Conservation (phyloP, 1,139 yeast species). For the Scheffersomyces parashehatae region DNA sequence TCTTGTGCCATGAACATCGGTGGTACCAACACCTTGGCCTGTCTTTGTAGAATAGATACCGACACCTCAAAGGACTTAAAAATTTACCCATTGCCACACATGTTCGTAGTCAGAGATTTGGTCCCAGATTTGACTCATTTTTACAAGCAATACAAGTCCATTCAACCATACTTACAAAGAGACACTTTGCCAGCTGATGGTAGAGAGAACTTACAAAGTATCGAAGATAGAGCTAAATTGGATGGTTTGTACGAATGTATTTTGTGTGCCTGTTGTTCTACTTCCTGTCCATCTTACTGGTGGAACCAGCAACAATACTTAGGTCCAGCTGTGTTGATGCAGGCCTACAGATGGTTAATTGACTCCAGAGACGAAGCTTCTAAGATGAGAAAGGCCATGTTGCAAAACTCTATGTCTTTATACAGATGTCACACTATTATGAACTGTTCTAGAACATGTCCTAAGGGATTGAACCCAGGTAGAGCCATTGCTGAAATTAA, state of each 20-base stretch:
- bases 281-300: constrained; percentile 99
- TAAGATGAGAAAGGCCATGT: constrained; percentile 76
- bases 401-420: constrained; percentile 95
- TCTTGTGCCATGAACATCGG: constrained; percentile 99
- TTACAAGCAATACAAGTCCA: constrained; percentile 97
- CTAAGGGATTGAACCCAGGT: constrained; percentile 99
- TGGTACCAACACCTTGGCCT: constrained; percentile 94
- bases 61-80: constrained; percentile 74
- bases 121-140: constrained; percentile 98
- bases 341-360: constrained; percentile 97
- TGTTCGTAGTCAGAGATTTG: constrained; percentile 95
- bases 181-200: constrained; percentile 82
- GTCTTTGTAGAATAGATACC: constrained; percentile 90
- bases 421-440: constrained; percentile 99
- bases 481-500: constrained; percentile 95
- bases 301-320: constrained; percentile 99
- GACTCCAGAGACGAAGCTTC: constrained; percentile 96
- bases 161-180: constrained; percentile 95
- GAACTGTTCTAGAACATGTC: constrained; percentile 98
- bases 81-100: constrained; percentile 96
- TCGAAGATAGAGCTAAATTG: constrained; percentile 92
- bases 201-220: constrained; percentile 86
- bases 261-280: constrained; percentile 97
- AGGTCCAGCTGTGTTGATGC: constrained; percentile 99
- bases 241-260: constrained; percentile 98